Percentiles rank a stretch among this genome's conserved stretches.
Evolutionary conservation across 371 early-diverging fungal genomes (phyloP).

Genomic region (Rhizopus microsporus): DNA sequence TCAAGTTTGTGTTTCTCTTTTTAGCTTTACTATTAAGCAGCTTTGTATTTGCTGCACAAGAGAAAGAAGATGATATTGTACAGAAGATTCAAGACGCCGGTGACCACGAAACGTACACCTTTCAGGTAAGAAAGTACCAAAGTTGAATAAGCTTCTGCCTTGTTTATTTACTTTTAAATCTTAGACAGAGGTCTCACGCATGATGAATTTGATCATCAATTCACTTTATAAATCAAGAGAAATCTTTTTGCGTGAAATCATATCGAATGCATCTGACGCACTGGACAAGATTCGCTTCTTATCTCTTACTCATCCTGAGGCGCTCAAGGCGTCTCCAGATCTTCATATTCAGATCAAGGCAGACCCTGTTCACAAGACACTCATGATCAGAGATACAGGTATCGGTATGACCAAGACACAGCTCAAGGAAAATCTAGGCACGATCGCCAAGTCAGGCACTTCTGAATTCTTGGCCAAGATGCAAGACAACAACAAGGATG

Average conservation of each 20-base stretch:
- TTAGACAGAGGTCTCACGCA: constrained; percentile 75
- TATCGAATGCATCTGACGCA: constrained; percentile 96
- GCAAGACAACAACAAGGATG: constrained; percentile 58
- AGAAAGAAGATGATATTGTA: not conserved
- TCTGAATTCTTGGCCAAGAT: constrained; percentile 80
- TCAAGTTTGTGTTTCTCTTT: not conserved
- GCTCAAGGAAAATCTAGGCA: constrained; percentile 91
- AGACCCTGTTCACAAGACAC: constrained; percentile 63
- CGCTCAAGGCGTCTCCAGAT: constrained; percentile 55
- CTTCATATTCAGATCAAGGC: constrained; percentile 77
- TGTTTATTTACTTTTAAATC: not conserved
- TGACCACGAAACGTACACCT: not conserved
- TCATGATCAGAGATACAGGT: constrained; percentile 92
- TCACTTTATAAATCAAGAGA: constrained; percentile 85
- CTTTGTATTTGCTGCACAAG: not conserved
- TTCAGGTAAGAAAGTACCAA: not conserved
- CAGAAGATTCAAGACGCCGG: constrained; percentile 2
- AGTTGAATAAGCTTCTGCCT: not conserved
- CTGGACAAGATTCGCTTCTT: constrained; percentile 90
- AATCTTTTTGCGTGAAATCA: constrained; percentile 95
- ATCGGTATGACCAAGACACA: constrained; percentile 96
- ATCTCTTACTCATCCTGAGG: constrained; percentile 69
- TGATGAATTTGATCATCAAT: constrained; percentile 94
- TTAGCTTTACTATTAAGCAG: not conserved
- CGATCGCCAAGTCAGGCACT: constrained; percentile 93